Base-by-base conservation (phyloP, 1,284 basidiomycete species). In the Xanthoconium separans region DNA sequence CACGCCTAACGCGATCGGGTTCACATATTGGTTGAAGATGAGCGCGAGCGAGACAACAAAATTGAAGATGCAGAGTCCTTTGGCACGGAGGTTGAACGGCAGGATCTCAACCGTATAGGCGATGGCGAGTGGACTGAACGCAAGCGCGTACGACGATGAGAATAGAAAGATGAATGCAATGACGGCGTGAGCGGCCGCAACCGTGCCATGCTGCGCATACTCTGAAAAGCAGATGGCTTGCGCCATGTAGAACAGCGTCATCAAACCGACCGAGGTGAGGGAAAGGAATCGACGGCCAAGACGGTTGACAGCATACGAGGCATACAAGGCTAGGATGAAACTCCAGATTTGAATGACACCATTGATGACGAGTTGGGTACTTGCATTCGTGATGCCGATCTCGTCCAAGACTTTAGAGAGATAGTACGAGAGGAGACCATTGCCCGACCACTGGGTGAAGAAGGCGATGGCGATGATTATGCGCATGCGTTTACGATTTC, bases 11-110 rank as follows among this genome's bases (percentile, higher is more conserved):
- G 87, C 89, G 62, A 91, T 79, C n/a, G 89, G 89, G 73, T 91
- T 92, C 65, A 87, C 82, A 61, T 89, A 91, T 71, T 91, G 87
- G 70, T 91, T 91, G 76, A 90, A 89, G 57, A 86, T 83, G 58
- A 87, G 80, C 0, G 87, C 81, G 18, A 83, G 60, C 20, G 84
- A 85, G 60, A 87, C 79, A 53, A 77, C 70, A 59, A 89, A 84
- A 74, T 84, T 85, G 76, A 88, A 87, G 46, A 90, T 67, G 58
- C 80, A 87, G 73, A 91, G 82, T 50, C 89, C 89, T 75, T 91
- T 91, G 49, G 91, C 87, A 63, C 89, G 87, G 50, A 91, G 76
- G 31, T 75, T 70, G 74, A 77, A 89, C 4, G 88, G 88, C 22
- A 90, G 68, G 70, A 90, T 90, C 69, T 90, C 88, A 47, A 89